Conservation (phyloP, 306 rosid genomes). For the Amphicarpaea edgeworthii region DNA sequence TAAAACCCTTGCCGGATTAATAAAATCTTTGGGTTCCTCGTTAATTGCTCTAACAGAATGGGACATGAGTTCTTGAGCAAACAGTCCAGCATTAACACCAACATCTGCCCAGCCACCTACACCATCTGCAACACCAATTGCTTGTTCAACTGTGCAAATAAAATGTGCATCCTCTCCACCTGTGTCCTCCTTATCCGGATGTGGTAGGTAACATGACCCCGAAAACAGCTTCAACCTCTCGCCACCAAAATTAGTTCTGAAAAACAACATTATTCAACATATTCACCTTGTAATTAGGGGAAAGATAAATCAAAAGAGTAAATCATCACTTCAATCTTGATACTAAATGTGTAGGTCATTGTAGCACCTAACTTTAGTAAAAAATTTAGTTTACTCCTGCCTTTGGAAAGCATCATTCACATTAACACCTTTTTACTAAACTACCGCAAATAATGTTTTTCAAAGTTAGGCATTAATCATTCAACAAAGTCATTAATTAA, state of each 20-base stretch:
- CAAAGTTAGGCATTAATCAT: background rate
- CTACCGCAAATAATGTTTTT: background rate
- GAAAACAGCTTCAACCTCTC: conserved; percentile 71
- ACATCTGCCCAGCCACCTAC: conserved; percentile 99
- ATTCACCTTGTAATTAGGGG: background rate
- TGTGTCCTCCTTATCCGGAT: conserved; percentile 86
- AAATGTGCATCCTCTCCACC: conserved; percentile 98
- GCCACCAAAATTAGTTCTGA: conserved; percentile 57
- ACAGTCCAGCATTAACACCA: conserved; percentile 82
- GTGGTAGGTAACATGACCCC: conserved; percentile 91
- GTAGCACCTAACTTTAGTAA: background rate
- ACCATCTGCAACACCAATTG: conserved; percentile 91
- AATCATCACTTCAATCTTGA: background rate
- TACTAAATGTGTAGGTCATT: background rate
- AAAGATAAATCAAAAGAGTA: conserved; percentile 9
- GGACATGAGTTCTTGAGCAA: conserved; percentile 81
- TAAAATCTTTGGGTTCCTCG: conserved; percentile 70
- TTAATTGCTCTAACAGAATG: conserved; percentile 68
- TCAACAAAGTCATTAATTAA: background rate
- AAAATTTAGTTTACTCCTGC: background rate
- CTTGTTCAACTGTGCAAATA: conserved; percentile 78
- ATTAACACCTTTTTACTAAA: background rate
- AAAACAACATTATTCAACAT: conserved; percentile 35
- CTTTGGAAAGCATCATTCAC: background rate
- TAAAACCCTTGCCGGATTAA: conserved; percentile 77